Percentiles rank a stretch among this genome's conserved stretches.
phyloP scores from a whole-genome alignment of 345 rosid species.

The Sisymbrium irio region DNA sequence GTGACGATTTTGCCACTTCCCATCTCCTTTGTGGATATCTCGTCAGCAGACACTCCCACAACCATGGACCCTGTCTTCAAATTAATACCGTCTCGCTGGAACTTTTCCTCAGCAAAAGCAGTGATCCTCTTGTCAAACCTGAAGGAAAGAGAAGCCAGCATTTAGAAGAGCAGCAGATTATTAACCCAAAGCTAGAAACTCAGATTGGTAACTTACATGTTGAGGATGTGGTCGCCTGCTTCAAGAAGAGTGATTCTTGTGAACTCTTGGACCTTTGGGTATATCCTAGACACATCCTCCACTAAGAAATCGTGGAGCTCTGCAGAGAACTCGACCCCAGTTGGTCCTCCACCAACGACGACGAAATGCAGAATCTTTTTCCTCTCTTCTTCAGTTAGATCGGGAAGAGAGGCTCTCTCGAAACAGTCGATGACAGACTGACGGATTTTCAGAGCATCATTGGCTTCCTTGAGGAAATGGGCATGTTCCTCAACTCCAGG shows the following conservation, averaged over 20 bases:
- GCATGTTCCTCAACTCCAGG: conserved; percentile 78
- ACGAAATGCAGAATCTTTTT: conserved; percentile 73
- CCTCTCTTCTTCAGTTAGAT: conserved; percentile 65
- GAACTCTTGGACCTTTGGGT: conserved; percentile 50
- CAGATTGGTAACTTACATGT: conserved; percentile 47
- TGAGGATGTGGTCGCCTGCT: conserved; percentile 77
- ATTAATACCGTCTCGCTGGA: conserved; percentile 63
- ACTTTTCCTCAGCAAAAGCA: conserved; percentile 60
- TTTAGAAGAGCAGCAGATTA: background rate
- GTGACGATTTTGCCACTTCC: conserved; percentile 40
- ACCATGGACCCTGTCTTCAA: conserved; percentile 73
- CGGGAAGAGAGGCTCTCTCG: conserved; percentile 70
- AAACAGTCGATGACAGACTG: conserved; percentile 63
- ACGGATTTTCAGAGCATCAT: conserved; percentile 69
- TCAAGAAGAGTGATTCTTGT: conserved; percentile 71
- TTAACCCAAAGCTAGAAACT: background rate
- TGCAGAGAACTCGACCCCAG: conserved; percentile 89
- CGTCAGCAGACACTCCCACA: conserved; percentile 53
- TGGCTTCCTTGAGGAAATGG: conserved; percentile 73
- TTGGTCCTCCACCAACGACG: conserved; percentile 88
- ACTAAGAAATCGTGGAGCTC: conserved; percentile 70
- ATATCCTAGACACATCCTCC: conserved; percentile 60
- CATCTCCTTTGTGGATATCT: conserved; percentile 58
- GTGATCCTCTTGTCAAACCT: conserved; percentile 84
- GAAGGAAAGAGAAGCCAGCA: background rate